Percentiles rank a stretch among this genome's conserved stretches.
Evolutionary conservation across 129 eudicot species (phyloP).

Genomic region (Lactuca sativa): DNA sequence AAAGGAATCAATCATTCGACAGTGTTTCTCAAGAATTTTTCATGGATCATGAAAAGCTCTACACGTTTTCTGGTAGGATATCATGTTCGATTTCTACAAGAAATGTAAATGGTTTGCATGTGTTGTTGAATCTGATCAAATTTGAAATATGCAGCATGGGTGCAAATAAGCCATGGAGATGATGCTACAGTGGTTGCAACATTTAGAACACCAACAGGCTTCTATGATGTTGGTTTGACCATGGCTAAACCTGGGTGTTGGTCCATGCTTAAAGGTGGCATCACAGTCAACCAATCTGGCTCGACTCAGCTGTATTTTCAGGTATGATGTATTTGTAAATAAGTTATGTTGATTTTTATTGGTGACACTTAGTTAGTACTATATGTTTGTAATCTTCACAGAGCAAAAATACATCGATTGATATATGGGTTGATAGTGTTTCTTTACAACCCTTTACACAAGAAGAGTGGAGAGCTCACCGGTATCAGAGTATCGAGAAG

Average conservation of each 20-base stretch:
- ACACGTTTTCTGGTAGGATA: slow-evolving; percentile 62
- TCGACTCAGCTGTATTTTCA: slow-evolving; percentile 47
- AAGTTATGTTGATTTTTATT: no score
- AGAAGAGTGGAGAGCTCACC: slow-evolving; percentile 27
- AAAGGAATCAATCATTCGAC: background rate
- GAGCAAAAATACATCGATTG: slow-evolving; percentile 37
- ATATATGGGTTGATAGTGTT: background rate
- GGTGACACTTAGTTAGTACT: no score
- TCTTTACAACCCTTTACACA: background rate
- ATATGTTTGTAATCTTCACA: slow-evolving; percentile 17
- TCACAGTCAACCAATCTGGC: slow-evolving; percentile 43
- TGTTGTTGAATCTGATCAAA: background rate
- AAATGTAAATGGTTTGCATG: background rate
- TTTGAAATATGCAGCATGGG: background rate
- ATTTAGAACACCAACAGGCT: slow-evolving; percentile 37
- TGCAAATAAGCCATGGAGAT: background rate
- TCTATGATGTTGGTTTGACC: slow-evolving; percentile 44
- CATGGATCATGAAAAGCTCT: slow-evolving; percentile 44
- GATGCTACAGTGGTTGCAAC: background rate
- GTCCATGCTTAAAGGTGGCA: slow-evolving; percentile 85
- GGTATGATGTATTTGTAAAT: slow-evolving; percentile 23
- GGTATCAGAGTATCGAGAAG: slow-evolving; percentile 53
- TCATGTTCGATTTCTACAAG: background rate
- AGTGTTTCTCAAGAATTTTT: background rate
- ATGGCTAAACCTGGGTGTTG: slow-evolving; percentile 57